Conservation (phyloP, 441 rosid genomes). For the Brassica hybrid region DNA sequence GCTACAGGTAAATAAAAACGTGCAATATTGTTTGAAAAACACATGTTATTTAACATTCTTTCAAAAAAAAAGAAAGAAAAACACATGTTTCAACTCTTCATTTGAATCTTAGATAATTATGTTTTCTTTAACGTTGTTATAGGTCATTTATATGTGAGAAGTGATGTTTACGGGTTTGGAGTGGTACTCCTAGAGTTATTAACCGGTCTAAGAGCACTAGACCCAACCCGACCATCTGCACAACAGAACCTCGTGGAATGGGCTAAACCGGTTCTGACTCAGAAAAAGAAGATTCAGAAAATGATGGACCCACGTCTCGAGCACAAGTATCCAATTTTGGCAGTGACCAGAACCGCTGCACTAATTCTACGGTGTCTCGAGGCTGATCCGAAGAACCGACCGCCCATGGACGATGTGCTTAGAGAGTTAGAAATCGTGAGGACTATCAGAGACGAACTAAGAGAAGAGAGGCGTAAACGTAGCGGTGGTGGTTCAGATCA, state of each 20-base stretch:
- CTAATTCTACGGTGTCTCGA: slow-evolving; percentile 64
- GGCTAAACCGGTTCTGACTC: slow-evolving; percentile 53
- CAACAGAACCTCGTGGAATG: slow-evolving; percentile 67
- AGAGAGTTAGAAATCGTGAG: slow-evolving; percentile 47
- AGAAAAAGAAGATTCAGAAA: slow-evolving; percentile 60
- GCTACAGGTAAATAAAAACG: slow-evolving; percentile 59
- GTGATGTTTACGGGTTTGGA: slow-evolving; percentile 94
- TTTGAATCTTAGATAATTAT: neutral
- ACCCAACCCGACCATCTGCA: slow-evolving; percentile 53
- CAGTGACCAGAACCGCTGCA: slow-evolving; percentile 52
- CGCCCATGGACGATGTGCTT: slow-evolving; percentile 74
- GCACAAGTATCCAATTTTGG: slow-evolving; percentile 57
- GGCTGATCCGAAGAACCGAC: slow-evolving; percentile 66
- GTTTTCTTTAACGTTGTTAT: slow-evolving; percentile 4
- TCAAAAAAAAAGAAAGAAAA: neutral
- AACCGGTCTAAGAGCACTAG: slow-evolving; percentile 71
- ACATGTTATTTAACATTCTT: neutral
- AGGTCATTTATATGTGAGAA: slow-evolving; percentile 86
- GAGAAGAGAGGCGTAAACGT: slow-evolving; percentile 40
- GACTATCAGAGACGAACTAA: slow-evolving; percentile 43
- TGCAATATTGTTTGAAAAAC: neutral
- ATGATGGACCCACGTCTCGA: slow-evolving; percentile 75
- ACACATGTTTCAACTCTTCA: neutral
- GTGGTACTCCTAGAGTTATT: slow-evolving; percentile 80
- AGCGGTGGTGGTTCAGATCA: slow-evolving; percentile 17